These are phyloP conservation scores for Schizophyllum commune DNA, from an alignment of 1,284 basidiomycete species.

Conservation along the genomic window DNA sequence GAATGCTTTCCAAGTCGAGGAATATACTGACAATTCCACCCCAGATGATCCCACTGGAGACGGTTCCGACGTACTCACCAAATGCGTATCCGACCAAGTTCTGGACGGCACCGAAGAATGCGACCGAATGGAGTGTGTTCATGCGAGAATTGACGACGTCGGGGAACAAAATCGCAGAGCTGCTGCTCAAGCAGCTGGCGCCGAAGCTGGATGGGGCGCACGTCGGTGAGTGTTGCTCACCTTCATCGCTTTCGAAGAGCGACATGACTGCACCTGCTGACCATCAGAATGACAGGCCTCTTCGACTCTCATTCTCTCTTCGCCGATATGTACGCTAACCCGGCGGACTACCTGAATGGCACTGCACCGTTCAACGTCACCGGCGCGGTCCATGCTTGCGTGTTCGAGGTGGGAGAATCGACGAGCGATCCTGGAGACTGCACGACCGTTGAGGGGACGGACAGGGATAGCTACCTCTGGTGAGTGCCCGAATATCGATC, in stretches of 20 bases:
- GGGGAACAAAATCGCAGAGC: conserved; percentile 31
- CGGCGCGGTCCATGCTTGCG: not conserved
- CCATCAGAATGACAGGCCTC: conserved; percentile 13
- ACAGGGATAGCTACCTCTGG: conserved; percentile 1
- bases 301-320: conserved; percentile 50
- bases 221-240: conserved; percentile 20
- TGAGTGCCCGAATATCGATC: not conserved
- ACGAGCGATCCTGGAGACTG: not conserved
- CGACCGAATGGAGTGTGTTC: conserved; percentile 41
- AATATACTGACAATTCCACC: not conserved
- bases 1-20: too few species aligned
- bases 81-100: conserved; percentile 34
- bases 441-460: not conserved
- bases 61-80: conserved; percentile 32
- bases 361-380: conserved; percentile 48
- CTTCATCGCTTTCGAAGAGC: too few species aligned
- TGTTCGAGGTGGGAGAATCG: not conserved
- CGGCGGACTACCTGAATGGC: conserved; percentile 45
- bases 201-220: conserved; percentile 26
- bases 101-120: conserved; percentile 37
- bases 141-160: conserved; percentile 36
- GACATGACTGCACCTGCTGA: too few species aligned
- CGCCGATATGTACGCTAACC: conserved; percentile 42
- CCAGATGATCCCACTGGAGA: conserved; percentile 42
- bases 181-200: conserved; percentile 33